These are phyloP conservation scores for Coniochaeta sp. DNA, from an alignment of 2,329 filamentous ascomycete genomes.

Conservation along the genomic window DNA sequence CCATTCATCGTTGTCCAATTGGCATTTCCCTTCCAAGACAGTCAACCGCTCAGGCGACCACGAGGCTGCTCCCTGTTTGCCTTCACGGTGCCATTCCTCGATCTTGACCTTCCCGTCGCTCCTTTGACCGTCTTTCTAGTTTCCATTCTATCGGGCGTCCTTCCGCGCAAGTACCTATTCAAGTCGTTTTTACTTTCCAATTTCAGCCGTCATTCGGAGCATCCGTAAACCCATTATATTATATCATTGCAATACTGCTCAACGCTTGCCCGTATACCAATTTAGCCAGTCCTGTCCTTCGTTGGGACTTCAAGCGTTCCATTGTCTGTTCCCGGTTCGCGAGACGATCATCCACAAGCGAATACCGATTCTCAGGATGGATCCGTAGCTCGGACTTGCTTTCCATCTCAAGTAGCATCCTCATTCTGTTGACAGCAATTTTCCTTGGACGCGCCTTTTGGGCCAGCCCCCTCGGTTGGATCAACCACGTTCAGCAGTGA, in stretches of 20 bases:
- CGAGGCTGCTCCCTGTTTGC: background rate
- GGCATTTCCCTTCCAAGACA: background rate
- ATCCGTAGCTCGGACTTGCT: background rate
- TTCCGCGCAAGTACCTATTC: background rate
- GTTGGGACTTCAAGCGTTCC: background rate
- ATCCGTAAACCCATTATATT: background rate
- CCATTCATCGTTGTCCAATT: background rate
- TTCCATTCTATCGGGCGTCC: background rate
- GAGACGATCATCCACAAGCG: slow-evolving; percentile 4
- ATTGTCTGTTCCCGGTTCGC: background rate
- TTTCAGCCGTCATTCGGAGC: background rate
- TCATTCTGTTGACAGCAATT: background rate
- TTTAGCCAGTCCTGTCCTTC: background rate
- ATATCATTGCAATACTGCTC: background rate
- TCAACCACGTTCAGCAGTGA: background rate
- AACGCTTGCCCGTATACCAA: background rate
- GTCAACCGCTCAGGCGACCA: background rate
- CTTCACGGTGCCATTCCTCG: background rate
- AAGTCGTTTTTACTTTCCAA: background rate
- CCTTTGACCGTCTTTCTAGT: background rate
- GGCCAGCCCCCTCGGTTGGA: background rate
- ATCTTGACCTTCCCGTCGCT: background rate
- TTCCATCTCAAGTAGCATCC: background rate
- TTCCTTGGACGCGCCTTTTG: background rate
- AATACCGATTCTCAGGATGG: slow-evolving; percentile 3